phyloP scores from a whole-genome alignment of 148 eudicot genomes.

The Vaccinium myrtillus region DNA sequence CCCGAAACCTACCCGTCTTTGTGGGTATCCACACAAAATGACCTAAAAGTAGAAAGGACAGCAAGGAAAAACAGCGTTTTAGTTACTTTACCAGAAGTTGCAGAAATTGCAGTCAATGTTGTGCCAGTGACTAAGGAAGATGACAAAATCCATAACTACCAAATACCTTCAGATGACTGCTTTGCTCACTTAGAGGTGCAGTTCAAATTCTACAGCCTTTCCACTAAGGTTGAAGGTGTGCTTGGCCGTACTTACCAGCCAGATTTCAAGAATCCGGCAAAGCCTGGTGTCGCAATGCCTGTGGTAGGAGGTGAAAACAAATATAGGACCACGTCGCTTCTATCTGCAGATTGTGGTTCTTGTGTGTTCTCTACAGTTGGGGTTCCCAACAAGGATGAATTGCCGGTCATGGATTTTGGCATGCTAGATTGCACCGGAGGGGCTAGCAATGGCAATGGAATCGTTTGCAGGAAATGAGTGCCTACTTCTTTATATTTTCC shows the following conservation, averaged over 20 bases:
- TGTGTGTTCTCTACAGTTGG: conserved; percentile 41
- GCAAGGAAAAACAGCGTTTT: conserved; percentile 25
- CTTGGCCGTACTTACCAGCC: conserved; percentile 68
- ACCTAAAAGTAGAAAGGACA: conserved; percentile 27
- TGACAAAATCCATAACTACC: conserved; percentile 28
- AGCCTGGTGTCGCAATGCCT: conserved; percentile 69
- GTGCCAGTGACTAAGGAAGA: conserved; percentile 33
- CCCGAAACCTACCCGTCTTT: conserved; percentile 23
- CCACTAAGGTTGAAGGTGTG: conserved; percentile 53
- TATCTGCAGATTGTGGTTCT: conserved; percentile 48
- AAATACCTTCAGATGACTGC: conserved; percentile 54
- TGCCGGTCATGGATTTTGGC: conserved; percentile 26
- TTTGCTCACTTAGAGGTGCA: conserved; percentile 68
- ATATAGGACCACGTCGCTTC: conserved; percentile 48
- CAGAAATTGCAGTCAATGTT: conserved; percentile 25
- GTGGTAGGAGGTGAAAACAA: conserved; percentile 70
- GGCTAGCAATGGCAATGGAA: conserved; percentile 37
- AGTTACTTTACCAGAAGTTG: conserved; percentile 17
- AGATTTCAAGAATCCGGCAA: conserved; percentile 59
- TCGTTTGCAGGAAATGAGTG: conserved; percentile 48
- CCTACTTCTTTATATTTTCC: background rate
- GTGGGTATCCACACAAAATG: conserved; percentile 26
- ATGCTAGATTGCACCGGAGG: conserved; percentile 37
- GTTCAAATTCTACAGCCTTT: conserved; percentile 48
- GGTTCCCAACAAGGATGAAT: conserved; percentile 20